Base-by-base conservation (phyloP, 2,329 filamentous ascomycete genomes). In the Alternaria solani region DNA sequence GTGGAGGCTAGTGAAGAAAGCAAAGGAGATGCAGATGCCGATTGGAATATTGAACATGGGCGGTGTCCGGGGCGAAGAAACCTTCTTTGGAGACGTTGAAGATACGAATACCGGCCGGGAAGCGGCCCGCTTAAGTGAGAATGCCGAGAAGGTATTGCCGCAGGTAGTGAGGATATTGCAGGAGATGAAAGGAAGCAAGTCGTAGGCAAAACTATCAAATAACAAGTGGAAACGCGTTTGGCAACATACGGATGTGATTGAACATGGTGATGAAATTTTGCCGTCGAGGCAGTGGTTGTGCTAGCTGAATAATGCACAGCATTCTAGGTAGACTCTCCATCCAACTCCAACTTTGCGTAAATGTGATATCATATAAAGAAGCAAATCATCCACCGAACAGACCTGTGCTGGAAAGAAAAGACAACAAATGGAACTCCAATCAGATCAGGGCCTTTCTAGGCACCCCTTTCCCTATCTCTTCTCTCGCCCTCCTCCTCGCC, bases 1-100 rank as follows among this genome's bases (percentile, higher is more conserved):
- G 0, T 99, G 93, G 93, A 85, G 94, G 59, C 79, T 99, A 55
- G 93, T 91, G 2, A 94, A 93, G 81, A 84, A 89, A 60, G 95
- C 94, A 30, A 89, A 91, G 68, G 91, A 95, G 69, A 86, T 89
- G 64, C 89, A 89, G 1, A 94, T 96, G 87, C 89, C 93, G 16
- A 91, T 98, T 74, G 94, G 89, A 0, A 89, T 97, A 42, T 81
- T 97, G 59, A 98, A 97, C 72, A 85, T 97, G 60, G 91, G 92
- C n/a, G 91, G 92, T 9, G 89, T 93, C 26, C 85, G 92, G 68
- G 91, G 91, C 16, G 91, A 96, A 73, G 89, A 93, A n/a, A 80
- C 80, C 4, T 89, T 94, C 69, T 92, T 92, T 67, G 79, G 77
- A 2, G 81, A 85, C 59, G 69, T 91, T 44, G 78, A 85, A n/a